Percentiles rank a stretch among this genome's conserved stretches.
Conservation (phyloP, 257 asterid genomes). For the Solanum lycopersicoides region DNA sequence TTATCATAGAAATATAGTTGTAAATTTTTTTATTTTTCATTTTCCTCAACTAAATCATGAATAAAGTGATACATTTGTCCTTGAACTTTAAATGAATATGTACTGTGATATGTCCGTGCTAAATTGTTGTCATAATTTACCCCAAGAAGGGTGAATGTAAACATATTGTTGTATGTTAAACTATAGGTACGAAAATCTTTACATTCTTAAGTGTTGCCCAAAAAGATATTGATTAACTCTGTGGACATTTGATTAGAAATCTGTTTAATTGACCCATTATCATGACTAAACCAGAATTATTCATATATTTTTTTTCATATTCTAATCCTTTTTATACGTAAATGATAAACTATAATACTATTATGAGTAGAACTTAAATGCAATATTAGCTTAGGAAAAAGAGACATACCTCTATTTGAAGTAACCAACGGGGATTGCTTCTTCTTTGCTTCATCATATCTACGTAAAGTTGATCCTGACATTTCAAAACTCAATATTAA, state of each 20-base stretch:
- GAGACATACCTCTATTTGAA: background rate
- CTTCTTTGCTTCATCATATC: background rate
- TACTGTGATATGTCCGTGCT: background rate
- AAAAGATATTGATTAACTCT: no score
- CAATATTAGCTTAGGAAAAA: background rate
- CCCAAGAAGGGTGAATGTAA: background rate
- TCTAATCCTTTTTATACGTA: background rate
- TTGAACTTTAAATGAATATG: background rate
- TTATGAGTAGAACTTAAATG: background rate
- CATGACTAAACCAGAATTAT: no score
- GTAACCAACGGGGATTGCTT: background rate
- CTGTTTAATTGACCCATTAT: no score
- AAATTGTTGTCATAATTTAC: background rate
- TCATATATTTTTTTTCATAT: background rate
- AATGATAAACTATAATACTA: background rate
- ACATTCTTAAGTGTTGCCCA: no score
- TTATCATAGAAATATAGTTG: background rate
- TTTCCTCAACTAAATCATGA: background rate
- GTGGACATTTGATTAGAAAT: no score
- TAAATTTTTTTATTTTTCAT: background rate
- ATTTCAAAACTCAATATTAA: background rate
- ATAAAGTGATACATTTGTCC: background rate
- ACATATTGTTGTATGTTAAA: background rate
- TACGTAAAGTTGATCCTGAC: background rate
- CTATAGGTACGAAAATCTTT: no score